Conservation (phyloP, 106 monocot genomes). For the Chionographis japonica region DNA sequence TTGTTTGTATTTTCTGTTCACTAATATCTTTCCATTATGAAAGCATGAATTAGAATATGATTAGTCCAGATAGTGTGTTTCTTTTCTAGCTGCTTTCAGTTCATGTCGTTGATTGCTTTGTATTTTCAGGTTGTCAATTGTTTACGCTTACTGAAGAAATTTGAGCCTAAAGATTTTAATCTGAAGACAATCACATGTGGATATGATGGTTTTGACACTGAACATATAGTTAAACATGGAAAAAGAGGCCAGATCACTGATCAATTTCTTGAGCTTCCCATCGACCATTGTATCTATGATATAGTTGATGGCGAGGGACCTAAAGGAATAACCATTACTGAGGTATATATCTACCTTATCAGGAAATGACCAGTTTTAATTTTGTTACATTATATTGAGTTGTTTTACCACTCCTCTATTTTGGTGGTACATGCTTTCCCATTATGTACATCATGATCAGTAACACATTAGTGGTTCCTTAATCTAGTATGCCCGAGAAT, state of each 20-base stretch:
- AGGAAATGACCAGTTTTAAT: neutral
- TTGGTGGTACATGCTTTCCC: neutral
- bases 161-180: conserved; percentile 71
- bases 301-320: conserved; percentile 75
- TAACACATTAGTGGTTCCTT: neutral
- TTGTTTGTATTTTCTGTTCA: neutral
- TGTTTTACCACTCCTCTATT: neutral
- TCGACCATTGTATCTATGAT: conserved; percentile 85
- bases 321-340: conserved; percentile 78
- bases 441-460: neutral
- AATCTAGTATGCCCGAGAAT: too few relatives aligned
- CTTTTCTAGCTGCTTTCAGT: neutral
- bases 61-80: neutral
- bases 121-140: conserved; percentile 61
- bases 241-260: conserved; percentile 73
- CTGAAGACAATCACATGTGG: conserved; percentile 34
- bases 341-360: conserved; percentile 36
- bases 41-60: too few relatives aligned
- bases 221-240: conserved; percentile 20
- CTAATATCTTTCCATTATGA: neutral
- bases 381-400: conserved; percentile 2
- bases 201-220: conserved; percentile 31
- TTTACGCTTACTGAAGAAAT: conserved; percentile 62
- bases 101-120: neutral
- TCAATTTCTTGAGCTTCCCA: conserved; percentile 79